phyloP scores from a whole-genome alignment of 108 stramenopile species.

The Nitzschia sp. region DNA sequence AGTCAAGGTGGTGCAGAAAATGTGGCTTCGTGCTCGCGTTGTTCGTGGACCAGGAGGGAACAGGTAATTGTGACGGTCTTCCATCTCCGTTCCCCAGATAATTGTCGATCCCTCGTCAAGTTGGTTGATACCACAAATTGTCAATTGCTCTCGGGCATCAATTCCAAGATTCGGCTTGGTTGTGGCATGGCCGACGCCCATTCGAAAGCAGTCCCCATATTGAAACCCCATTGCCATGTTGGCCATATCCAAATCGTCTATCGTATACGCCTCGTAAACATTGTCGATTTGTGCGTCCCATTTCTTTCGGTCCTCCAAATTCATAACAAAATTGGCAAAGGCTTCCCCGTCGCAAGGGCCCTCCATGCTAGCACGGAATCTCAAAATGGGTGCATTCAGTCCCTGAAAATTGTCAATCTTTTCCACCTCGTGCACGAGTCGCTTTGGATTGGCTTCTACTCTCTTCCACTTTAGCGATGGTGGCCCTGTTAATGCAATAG shows the following conservation, averaged over 20 bases:
- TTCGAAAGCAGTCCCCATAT: slow-evolving; percentile 58
- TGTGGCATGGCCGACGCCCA: slow-evolving; percentile 65
- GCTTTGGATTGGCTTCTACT: slow-evolving; percentile 44
- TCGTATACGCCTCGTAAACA: slow-evolving; percentile 62
- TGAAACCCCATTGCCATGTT: slow-evolving; percentile 75
- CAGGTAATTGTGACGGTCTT: slow-evolving; percentile 62
- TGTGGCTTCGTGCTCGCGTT: slow-evolving; percentile 62
- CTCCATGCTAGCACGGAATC: slow-evolving; percentile 57
- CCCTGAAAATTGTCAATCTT: slow-evolving; percentile 75
- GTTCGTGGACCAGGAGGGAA: slow-evolving; percentile 53
- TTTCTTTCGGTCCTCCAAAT: slow-evolving; percentile 48
- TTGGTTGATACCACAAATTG: slow-evolving; percentile 71
- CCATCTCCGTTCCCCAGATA: slow-evolving; percentile 76
- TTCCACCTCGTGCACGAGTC: slow-evolving; percentile 51
- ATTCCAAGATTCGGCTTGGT: slow-evolving; percentile 61
- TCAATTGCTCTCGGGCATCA: slow-evolving; percentile 66
- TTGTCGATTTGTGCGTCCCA: slow-evolving; percentile 70
- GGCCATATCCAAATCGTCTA: slow-evolving; percentile 63
- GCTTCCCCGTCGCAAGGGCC: slow-evolving; percentile 59
- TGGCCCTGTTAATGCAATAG: slow-evolving; percentile 13
- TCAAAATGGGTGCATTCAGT: slow-evolving; percentile 52
- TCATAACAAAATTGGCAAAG: slow-evolving; percentile 73
- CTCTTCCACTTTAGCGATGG: slow-evolving; percentile 56
- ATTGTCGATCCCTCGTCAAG: slow-evolving; percentile 61
- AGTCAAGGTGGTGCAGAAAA: slow-evolving; percentile 60